Conservation (phyloP, 1,284 basidiomycete species). For the Psilocybe mexicana region DNA sequence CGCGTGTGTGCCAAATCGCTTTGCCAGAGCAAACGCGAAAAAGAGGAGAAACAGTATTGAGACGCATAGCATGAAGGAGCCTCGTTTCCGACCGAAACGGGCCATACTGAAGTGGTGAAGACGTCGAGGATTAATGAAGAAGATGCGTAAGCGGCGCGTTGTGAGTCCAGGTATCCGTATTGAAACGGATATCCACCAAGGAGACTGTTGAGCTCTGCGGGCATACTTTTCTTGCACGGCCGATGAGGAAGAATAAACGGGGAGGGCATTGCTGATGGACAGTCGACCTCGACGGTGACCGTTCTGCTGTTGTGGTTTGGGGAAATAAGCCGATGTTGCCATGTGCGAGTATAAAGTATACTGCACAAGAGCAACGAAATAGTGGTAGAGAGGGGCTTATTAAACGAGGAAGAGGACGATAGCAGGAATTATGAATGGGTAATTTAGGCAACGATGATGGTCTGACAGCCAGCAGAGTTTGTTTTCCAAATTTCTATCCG, state of each 20-base stretch:
- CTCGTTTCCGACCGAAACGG: constrained; percentile 59
- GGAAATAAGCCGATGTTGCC: constrained; percentile 51
- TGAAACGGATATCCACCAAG: constrained; percentile 62
- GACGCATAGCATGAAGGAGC: constrained; percentile 49
- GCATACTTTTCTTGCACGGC: constrained; percentile 71
- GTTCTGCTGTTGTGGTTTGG: constrained; percentile 42
- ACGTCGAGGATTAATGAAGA: constrained; percentile 65
- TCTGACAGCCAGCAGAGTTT: constrained; percentile 14
- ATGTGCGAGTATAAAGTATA: constrained; percentile 27
- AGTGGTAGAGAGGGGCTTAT: constrained; percentile 1
- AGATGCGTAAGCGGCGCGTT: constrained; percentile 50
- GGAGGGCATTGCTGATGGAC: constrained; percentile 41
- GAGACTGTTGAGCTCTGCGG: constrained; percentile 44
- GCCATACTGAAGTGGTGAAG: constrained; percentile 58
- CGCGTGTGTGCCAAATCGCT: constrained; percentile 53
- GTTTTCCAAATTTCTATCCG: constrained; percentile 19
- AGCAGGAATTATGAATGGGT: constrained; percentile 1
- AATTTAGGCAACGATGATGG: constrained; percentile 4
- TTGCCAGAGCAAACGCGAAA: constrained; percentile 58
- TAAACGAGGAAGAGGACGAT: background rate
- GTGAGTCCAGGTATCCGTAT: constrained; percentile 61
- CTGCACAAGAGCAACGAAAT: constrained; percentile 1
- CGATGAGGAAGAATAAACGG: constrained; percentile 43
- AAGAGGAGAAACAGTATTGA: constrained; percentile 51
- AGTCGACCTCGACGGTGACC: constrained; percentile 35